Evolutionary conservation across 371 early-diverging fungal species (phyloP).

Genomic region (Rhizopus sp.): DNA sequence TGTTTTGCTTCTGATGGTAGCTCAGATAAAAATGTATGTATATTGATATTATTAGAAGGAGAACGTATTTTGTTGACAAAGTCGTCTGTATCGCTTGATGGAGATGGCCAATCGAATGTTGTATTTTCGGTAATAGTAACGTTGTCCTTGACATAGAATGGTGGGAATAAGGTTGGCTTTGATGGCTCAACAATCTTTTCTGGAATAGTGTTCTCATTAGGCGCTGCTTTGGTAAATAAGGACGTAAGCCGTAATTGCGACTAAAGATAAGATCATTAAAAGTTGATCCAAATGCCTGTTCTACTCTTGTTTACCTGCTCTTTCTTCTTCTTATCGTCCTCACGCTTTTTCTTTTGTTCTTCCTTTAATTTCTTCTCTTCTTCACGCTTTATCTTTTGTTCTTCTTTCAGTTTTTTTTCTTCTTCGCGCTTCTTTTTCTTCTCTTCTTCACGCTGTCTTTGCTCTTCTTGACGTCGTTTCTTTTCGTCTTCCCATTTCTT

Average conservation of each 20-base stretch:
- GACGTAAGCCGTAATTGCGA: conserved; percentile 49
- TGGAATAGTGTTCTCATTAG: not conserved
- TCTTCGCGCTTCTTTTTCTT: conserved; percentile 24
- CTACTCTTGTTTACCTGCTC: conserved; percentile 32
- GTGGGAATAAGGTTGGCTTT: conserved; percentile 58
- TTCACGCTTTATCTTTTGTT: conserved; percentile 28
- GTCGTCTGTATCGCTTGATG: not conserved
- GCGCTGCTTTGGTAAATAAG: conserved; percentile 37
- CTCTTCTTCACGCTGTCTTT: conserved; percentile 25
- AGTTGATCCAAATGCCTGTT: not conserved
- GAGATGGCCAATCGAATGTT: conserved; percentile 4
- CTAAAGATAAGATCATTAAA: conserved; percentile 13
- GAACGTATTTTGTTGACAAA: conserved; percentile 5
- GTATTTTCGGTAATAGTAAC: conserved; percentile 36
- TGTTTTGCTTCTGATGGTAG: conserved; percentile 16
- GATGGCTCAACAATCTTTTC: conserved; percentile 24
- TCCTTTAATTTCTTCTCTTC: conserved; percentile 41
- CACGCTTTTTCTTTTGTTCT: conserved; percentile 22
- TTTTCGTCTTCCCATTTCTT: conserved; percentile 14
- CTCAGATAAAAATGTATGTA: conserved; percentile 8
- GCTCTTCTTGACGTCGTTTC: conserved; percentile 23
- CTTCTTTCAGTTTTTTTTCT: conserved; percentile 26
- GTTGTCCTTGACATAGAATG: conserved; percentile 66
- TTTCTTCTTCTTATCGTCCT: conserved; percentile 32
- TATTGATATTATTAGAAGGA: not conserved